Base-by-base conservation (phyloP, 164 flowering plant species). In the Macadamia integrifolia region DNA sequence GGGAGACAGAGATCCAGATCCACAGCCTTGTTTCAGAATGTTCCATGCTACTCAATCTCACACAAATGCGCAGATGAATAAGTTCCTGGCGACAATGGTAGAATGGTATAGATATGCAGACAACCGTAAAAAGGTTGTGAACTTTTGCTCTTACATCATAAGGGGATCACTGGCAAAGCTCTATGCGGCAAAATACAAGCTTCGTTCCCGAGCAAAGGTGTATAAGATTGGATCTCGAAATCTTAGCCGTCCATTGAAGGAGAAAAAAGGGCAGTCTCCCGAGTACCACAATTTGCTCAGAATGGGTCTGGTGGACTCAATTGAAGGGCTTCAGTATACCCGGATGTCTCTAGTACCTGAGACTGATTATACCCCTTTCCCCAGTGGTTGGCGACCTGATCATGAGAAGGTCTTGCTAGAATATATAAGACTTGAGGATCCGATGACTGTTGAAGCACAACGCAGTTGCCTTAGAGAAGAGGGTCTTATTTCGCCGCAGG, bases 1-100 rank as follows among this genome's bases (percentile, higher is more conserved):
- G 76, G 98, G 98, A 55, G 98, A 93, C 71, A 76, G 95, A 60
- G 98, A 93, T 57, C 98, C 98, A 0, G 98, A 93, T 53, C 98
- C 98, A 50, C 98, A 93, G 66, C 98, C 98, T 61, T 93, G 98
- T 81, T 91, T 93, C 69, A 77, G 97, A 70, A 93, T 93, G 98
- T 93, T 93, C 67, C 98, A 93, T 81, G 98, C 98, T 40, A 91
- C 97, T 11, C 98, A 93, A 76, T 96, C 96, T 52, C 97, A 93
- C 75, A 90, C 98, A 56, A 93, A 93, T 82, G 83, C 89, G 6
- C 98, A 92, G 68, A 92, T 94, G 98, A 94, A 94, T 76, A 94
- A 94, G 79, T 80, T 94, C 12, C 72, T 94, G 74, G 76, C 86
- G 10, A 86, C 97, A 2, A 88, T 94, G 85, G 97, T 86, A 68